These are phyloP conservation scores for Fermentozyma sake DNA, from an alignment of 1,139 yeast species.

Conservation along the genomic window DNA sequence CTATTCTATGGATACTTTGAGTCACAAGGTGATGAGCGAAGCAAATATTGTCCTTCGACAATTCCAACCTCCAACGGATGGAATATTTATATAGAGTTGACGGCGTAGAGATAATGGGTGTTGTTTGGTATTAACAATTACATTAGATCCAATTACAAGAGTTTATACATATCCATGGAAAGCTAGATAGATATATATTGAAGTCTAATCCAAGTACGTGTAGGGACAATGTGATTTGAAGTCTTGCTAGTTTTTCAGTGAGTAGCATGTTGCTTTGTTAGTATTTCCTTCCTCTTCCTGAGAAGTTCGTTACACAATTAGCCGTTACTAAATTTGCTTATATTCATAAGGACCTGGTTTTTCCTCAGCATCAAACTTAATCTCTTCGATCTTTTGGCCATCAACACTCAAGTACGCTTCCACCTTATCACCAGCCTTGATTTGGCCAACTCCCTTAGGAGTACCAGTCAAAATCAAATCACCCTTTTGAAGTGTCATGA, in stretches of 20 bases:
- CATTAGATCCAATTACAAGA: no score
- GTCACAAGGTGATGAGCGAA: constrained; percentile 64
- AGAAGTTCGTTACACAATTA: no score
- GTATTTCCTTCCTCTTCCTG: no score
- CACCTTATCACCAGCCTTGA: constrained; percentile 73
- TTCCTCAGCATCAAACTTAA: constrained; percentile 53
- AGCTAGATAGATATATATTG: no score
- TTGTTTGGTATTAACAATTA: no score
- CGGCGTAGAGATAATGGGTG: no score
- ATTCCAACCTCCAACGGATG: constrained; percentile 57
- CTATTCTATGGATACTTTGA: constrained; percentile 82
- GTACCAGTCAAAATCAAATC: constrained; percentile 93
- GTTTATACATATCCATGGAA: no score
- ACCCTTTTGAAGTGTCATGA: constrained; percentile 88
- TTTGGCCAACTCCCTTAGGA: constrained; percentile 93
- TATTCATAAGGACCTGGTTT: constrained; percentile 81
- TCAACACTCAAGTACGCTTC: constrained; percentile 56
- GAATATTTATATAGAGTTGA: constrained; percentile 37
- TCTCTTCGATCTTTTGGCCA: constrained; percentile 51
- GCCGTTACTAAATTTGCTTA: constrained; percentile 4
- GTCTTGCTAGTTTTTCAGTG: no score
- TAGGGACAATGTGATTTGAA: no score
- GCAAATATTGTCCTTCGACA: constrained; percentile 78
- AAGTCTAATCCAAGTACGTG: no score
- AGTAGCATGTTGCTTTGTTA: no score